phyloP scores from a whole-genome alignment of 2,329 filamentous ascomycete genomes.

The Didymella arachidicola region DNA sequence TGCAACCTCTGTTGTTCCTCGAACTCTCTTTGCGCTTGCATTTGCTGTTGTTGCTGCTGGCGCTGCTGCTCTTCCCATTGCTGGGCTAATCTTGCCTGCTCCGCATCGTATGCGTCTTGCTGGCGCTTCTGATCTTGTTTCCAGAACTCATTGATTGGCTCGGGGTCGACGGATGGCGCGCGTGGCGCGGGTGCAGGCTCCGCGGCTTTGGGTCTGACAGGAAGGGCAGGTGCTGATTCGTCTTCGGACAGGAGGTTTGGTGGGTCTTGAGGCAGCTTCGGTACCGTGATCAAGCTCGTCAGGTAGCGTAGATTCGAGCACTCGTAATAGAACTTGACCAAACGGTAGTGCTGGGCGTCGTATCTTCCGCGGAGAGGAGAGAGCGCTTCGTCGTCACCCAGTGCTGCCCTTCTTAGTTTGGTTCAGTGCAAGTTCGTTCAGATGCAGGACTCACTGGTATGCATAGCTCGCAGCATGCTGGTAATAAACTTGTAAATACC shows the following conservation, averaged over 20 bases:
- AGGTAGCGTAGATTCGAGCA: conserved; percentile 97
- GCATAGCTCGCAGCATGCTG: conserved; percentile 98
- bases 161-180: conserved; percentile 79
- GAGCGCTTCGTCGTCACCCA: conserved; percentile 91
- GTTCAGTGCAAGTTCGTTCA: neutral
- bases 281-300: conserved; percentile 94
- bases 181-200: conserved; percentile 70
- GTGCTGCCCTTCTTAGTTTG: conserved; percentile 61
- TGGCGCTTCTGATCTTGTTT: conserved; percentile 89
- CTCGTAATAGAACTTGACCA: conserved; percentile 98
- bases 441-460: conserved; percentile 71
- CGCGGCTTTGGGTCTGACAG: conserved; percentile 73
- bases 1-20: conserved; percentile 91
- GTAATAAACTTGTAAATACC: conserved; percentile 99
- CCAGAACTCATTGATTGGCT: conserved; percentile 98
- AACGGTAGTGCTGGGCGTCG: conserved; percentile 93
- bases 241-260: conserved; percentile 88
- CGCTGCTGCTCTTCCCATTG: conserved; percentile 83
- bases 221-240: conserved; percentile 79
- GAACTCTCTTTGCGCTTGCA: conserved; percentile 92
- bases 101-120: conserved; percentile 93
- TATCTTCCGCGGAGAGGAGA: conserved; percentile 88
- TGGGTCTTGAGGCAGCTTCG: conserved; percentile 92
- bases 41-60: conserved; percentile 80
- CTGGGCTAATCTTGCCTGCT: conserved; percentile 86